Conservation (phyloP, 805 yeast species). For the Starmerella sp. region DNA sequence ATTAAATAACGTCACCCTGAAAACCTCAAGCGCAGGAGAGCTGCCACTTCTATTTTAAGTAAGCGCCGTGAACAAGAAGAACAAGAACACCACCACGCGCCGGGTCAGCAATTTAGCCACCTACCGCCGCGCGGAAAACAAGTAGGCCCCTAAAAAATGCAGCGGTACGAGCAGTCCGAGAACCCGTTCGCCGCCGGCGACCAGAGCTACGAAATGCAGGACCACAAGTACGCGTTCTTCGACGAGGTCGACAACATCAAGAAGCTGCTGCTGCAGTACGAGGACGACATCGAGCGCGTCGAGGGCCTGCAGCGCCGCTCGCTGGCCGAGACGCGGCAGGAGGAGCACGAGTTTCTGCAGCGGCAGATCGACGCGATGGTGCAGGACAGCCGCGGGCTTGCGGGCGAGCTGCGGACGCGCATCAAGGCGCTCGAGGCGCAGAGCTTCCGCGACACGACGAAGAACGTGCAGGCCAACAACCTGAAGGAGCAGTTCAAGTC, state of each 20-base stretch:
- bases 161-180: constrained; percentile 6
- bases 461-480: constrained; percentile 81
- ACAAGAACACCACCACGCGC: background rate
- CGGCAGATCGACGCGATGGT: constrained; percentile 64
- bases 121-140: no score
- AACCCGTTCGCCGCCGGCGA: constrained; percentile 17
- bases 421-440: constrained; percentile 62
- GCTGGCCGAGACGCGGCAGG: constrained; percentile 59
- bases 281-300: constrained; percentile 54
- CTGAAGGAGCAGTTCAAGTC: constrained; percentile 74
- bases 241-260: constrained; percentile 56
- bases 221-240: constrained; percentile 46
- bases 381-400: constrained; percentile 66
- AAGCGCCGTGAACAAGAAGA: background rate
- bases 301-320: constrained; percentile 60
- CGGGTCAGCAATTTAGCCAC: background rate
- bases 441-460: constrained; percentile 48
- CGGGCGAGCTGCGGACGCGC: constrained; percentile 58
- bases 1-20: background rate
- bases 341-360: constrained; percentile 55
- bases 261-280: constrained; percentile 56
- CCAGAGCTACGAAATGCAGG: constrained; percentile 18
- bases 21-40: background rate
- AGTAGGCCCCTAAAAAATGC: background rate
- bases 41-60: background rate